Evolutionary conservation across 139 green algal genomes (phyloP), one percentile per base, ranked within the genome.

Genomic region (Chlorella vulgaris): DNA sequence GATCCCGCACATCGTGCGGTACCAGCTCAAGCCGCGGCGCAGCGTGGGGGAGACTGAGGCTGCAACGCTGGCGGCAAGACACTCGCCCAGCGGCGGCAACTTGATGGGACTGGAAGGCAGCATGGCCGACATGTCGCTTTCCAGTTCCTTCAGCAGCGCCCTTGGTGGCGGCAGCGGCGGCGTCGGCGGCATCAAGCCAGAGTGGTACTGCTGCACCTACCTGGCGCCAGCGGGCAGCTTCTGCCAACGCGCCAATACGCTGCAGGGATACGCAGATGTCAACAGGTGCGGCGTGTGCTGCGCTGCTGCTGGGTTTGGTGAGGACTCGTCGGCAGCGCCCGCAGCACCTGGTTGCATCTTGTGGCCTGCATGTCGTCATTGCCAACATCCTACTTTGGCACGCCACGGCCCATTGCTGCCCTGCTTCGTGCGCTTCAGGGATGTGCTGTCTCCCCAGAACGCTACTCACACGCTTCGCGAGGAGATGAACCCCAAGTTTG

Each of bases 1-100:
- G 78, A 29, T 95, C 58, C 93, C 91, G 2, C 89, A 90, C 85
- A 60, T 95, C 60, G 87, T 93, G 0, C 86, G 82, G 31, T 86
- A 92, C 65, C 90, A 94, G 84, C 53, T 79, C 3, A 55, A 78
- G 47, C 50, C 50, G 31, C 31, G 26, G 40, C 42, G 50, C 60
- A 81, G 60, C 60, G 60, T 81, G 75, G 75, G 75, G 19, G 75
- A 69, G 2, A 60, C 51, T 35, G 53, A 60, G 28, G 75, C 75
- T 24, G 75, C 75, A 7, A 1, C 51, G 22, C 73, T 79, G 2
- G 73, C 73, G 10, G 71, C 71, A 10, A 28, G 35, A 35, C 73
- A 0, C 36, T 61, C 43, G 18, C 8, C 28, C 43, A 47, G 76
- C 61, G 77, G 77, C 63, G 24, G 43, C 61, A 42, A 43, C 65